Percentiles rank a stretch among this genome's conserved stretches.
Evolutionary conservation across 2,329 filamentous ascomycete species (phyloP).

Genomic region (Pseudocercospora macadamiae): DNA sequence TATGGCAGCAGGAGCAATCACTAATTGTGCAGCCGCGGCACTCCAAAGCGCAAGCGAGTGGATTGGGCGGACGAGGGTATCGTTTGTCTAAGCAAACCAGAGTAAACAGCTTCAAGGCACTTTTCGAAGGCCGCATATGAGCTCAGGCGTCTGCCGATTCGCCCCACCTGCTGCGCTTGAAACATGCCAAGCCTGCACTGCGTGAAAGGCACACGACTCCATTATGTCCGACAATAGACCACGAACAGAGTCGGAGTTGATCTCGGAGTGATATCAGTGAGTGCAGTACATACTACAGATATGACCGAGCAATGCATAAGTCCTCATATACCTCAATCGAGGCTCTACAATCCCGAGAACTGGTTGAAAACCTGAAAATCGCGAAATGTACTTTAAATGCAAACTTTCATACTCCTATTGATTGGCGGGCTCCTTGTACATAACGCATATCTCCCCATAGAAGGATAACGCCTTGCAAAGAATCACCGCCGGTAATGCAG

Average conservation of each 20-base stretch:
- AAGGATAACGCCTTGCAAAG: conserved; percentile 24
- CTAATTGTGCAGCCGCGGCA: neutral
- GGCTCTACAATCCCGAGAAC: neutral
- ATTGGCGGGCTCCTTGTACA: conserved; percentile 19
- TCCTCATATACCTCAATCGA: neutral
- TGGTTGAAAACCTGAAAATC: neutral
- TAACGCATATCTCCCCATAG: conserved; percentile 17
- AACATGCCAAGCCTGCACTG: neutral
- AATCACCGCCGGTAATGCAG: conserved; percentile 20
- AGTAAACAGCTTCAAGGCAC: neutral
- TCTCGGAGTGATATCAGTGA: no score
- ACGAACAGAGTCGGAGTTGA: neutral
- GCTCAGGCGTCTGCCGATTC: neutral
- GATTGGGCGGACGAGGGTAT: neutral
- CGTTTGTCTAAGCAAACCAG: no score
- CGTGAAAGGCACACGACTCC: neutral
- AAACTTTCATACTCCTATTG: conserved; percentile 26
- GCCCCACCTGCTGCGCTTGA: neutral
- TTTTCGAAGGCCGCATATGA: neutral
- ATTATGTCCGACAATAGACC: neutral
- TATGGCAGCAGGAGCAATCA: neutral
- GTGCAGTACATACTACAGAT: neutral
- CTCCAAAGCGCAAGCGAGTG: neutral
- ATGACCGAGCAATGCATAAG: no score
- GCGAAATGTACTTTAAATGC: conserved; percentile 11